Base-by-base conservation (phyloP, 352 stramenopile species). In the Phytophthora pini region DNA sequence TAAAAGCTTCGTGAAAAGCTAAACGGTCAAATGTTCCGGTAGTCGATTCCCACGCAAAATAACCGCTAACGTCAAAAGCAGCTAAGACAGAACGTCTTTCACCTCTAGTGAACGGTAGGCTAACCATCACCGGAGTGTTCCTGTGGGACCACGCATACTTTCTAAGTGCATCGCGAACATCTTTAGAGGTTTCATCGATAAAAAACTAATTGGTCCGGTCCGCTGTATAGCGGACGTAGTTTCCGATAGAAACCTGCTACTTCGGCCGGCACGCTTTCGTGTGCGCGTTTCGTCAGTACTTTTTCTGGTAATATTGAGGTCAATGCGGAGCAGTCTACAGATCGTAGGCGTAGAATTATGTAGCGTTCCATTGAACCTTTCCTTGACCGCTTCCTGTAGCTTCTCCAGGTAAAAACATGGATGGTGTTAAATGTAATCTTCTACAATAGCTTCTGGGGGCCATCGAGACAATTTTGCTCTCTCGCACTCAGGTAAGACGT, bases 381-480 rank as follows among this genome's bases (percentile, higher is more conserved):
- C 39, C 27, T 45, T 65, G 3, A 65, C 11, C 9, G 46, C n/a
- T 13, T 38, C 38, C 29, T 51, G 38, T 7, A 51, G 2, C 7
- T 57, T 27, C 27, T 57, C 46, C 20, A 57, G n/a, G 31, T 64
- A 64, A 29, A 65, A 57, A 46, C 38, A 57, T 13, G 46, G 46
- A 40, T 46, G 34, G 9, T 24, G 11, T 41, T 43, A 24, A 5
- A 36, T n/a, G 11, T 34, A 36, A 15, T 45, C 29, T 15, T 51
- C 27, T 12, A 40, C 17, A 17, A 43, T 52, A 6, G 7, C 31
- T 8, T 45, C 20, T 4, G 10, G 22, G 9, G 44, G 44, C 7
- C 22, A 51, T 48, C 43, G 1, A 32, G 22, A 34, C 4, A 7
- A 17, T n/a, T 31, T 13, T 1, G 5, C 13, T n/a, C 24, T 48